Base-by-base conservation (phyloP, 2,329 filamentous ascomycete genomes). In the Pseudogymnoascus sp. region DNA sequence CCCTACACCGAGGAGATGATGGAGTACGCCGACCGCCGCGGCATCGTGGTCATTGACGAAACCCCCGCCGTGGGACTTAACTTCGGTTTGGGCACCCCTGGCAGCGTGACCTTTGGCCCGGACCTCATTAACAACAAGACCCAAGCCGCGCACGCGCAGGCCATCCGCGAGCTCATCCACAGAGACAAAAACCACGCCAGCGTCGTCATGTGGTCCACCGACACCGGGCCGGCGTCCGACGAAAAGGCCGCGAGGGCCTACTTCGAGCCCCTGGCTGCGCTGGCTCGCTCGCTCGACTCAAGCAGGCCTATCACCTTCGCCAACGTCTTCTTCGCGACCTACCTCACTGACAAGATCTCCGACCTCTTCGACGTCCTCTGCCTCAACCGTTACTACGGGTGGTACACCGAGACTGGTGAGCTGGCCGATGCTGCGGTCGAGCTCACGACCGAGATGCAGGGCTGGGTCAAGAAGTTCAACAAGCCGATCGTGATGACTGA, bases 191-290 rank as follows among this genome's bases (percentile, higher is more conserved):
- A 90, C 63, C 85, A 90, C 67, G 73, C 88, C 0, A 86, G 81
- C n/a, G 79, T 91, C 52, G 84, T 91, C 59, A 82, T 90, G 45
- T 91, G 88, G 88, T 88, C 84, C 52, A 77, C 91, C 0, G 88
- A 88, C 0, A 91, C 91, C 68, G 88, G 90, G 67, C 69, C 70
- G 0, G 67, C 69, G 1, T 55, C 49, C 4, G n/a, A 18, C 28
- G 4, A 4, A 1, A 9, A 16, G 18, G 49, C 5, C n/a, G 49
- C 49, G 2, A 33, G 49, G 49, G 49, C 11, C 8, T 55, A 55
- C n/a, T 55, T 33, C 28, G 9, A 5, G 3, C 49, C 49, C n/a
- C 16, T 33, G 25, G 49, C 67, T 14, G 62, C 52, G 4, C 60
- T 72, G 23, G 45, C 69, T 7, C 66, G 70, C 0, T 38, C 65